phyloP scores from a whole-genome alignment of 306 rosid genomes.

The Lathyrus oleraceus region DNA sequence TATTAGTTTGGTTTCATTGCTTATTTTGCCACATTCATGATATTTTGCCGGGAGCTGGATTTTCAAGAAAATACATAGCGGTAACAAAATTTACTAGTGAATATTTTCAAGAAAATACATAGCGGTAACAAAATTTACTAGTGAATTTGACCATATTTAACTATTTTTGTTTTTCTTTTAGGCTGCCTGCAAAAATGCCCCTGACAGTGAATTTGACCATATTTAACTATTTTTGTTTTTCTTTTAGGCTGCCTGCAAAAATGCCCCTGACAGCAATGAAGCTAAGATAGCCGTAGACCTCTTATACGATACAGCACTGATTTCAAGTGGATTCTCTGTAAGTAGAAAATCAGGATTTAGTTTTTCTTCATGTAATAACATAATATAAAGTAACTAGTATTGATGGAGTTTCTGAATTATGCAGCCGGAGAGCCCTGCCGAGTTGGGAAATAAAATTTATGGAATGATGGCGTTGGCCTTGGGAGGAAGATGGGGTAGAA shows the following conservation, averaged over 20 bases:
- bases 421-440: conserved; percentile 99
- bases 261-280: conserved; percentile 75
- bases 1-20: conserved; percentile 6
- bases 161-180: conserved; percentile 28
- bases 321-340: conserved; percentile 97
- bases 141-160: not conserved
- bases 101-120: no score
- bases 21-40: not conserved
- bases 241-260: conserved; percentile 91
- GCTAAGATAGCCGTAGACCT: conserved; percentile 92
- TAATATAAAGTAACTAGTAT: not conserved
- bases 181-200: conserved; percentile 96
- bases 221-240: conserved; percentile 14
- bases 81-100: conserved; percentile 15
- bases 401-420: conserved; percentile 8
- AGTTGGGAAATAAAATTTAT: conserved; percentile 85
- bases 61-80: no score
- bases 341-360: not conserved
- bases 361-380: not conserved
- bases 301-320: conserved; percentile 83
- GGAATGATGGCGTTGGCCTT: conserved; percentile 97
- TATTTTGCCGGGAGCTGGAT: no score
- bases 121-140: conserved; percentile 3
- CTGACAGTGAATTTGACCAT: conserved; percentile 51
- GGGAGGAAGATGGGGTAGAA: conserved; percentile 98